Conservation (phyloP, 352 stramenopile species). For the Peronospora belbahrii region DNA sequence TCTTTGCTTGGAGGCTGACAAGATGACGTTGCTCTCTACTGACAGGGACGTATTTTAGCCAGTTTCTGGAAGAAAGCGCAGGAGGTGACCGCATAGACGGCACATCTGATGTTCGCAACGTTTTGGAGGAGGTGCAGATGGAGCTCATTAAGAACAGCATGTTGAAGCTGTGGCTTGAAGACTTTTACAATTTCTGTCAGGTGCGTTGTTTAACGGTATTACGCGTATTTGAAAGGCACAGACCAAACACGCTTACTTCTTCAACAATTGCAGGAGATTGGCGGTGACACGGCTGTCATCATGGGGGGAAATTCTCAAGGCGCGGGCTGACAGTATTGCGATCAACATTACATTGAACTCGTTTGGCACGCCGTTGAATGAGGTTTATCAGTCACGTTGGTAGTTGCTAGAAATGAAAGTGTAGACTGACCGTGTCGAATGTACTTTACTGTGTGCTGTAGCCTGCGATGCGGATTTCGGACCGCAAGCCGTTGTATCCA, state of each 20-base stretch:
- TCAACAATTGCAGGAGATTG: conserved; percentile 60
- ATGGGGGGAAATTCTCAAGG: conserved; percentile 94
- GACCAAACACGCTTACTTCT: not conserved
- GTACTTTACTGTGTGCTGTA: conserved; percentile 24
- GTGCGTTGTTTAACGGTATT: conserved; percentile 13
- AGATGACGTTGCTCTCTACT: not conserved
- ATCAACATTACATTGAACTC: conserved; percentile 99
- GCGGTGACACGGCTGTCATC: conserved; percentile 95
- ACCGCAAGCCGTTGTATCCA: conserved; percentile 96
- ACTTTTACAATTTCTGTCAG: conserved; percentile 93
- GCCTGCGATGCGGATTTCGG: conserved; percentile 93
- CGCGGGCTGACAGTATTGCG: conserved; percentile 94
- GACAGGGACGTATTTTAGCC: conserved; percentile 94
- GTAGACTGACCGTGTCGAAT: conserved; percentile 1
- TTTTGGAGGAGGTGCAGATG: conserved; percentile 98
- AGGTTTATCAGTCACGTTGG: conserved; percentile 33
- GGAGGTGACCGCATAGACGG: conserved; percentile 75
- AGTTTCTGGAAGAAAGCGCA: conserved; percentile 94
- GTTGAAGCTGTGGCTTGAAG: conserved; percentile 96
- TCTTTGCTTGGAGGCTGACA: not conserved
- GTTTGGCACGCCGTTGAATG: conserved; percentile 90
- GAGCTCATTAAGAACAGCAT: conserved; percentile 99
- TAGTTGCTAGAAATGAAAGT: not conserved
- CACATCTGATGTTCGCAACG: conserved; percentile 89
- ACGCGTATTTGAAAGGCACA: not conserved